A percentile compares a stretch with the other conserved stretches of the same genome.
These are phyloP conservation scores for Acer negundo DNA, from an alignment of 345 rosid genomes.

Conservation along the genomic window DNA sequence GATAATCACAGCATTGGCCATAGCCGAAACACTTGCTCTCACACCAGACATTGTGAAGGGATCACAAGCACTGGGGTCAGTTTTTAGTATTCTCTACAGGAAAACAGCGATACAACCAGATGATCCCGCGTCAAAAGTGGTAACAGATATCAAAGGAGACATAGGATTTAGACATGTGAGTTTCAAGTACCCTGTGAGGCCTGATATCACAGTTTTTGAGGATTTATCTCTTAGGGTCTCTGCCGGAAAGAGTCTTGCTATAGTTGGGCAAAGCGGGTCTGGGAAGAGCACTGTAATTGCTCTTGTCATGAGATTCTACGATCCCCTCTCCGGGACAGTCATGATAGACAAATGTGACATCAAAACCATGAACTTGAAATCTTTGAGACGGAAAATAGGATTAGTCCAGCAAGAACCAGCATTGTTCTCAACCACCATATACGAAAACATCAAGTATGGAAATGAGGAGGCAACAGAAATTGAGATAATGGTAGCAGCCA, in stretches of 20 bases:
- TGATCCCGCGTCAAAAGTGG: slow-evolving; percentile 38
- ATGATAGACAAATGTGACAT: slow-evolving; percentile 65
- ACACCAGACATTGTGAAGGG: slow-evolving; percentile 90
- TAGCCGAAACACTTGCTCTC: slow-evolving; percentile 84
- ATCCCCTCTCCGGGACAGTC: slow-evolving; percentile 53
- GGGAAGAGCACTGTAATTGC: slow-evolving; percentile 83
- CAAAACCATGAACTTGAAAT: slow-evolving; percentile 58
- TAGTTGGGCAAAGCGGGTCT: slow-evolving; percentile 83
- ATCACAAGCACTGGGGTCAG: slow-evolving; percentile 72
- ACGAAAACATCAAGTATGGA: slow-evolving; percentile 80
- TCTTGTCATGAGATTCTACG: slow-evolving; percentile 73
- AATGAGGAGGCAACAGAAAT: slow-evolving; percentile 64
- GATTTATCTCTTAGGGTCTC: slow-evolving; percentile 47
- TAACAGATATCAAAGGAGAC: slow-evolving; percentile 53
- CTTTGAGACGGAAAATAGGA: slow-evolving; percentile 58
- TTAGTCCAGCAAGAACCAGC: slow-evolving; percentile 90
- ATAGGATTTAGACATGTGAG: slow-evolving; percentile 57
- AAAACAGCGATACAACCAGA: slow-evolving; percentile 52
- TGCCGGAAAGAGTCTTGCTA: slow-evolving; percentile 69
- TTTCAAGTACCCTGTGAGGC: slow-evolving; percentile 74
- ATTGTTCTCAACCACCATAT: slow-evolving; percentile 66
- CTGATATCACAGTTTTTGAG: slow-evolving; percentile 53
- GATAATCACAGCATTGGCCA: slow-evolving; percentile 57
- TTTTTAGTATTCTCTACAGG: slow-evolving; percentile 64
- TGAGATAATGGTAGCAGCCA: slow-evolving; percentile 69